phyloP scores from a whole-genome alignment of 2,329 filamentous ascomycete species.

The Lasiodiplodia citricola region DNA sequence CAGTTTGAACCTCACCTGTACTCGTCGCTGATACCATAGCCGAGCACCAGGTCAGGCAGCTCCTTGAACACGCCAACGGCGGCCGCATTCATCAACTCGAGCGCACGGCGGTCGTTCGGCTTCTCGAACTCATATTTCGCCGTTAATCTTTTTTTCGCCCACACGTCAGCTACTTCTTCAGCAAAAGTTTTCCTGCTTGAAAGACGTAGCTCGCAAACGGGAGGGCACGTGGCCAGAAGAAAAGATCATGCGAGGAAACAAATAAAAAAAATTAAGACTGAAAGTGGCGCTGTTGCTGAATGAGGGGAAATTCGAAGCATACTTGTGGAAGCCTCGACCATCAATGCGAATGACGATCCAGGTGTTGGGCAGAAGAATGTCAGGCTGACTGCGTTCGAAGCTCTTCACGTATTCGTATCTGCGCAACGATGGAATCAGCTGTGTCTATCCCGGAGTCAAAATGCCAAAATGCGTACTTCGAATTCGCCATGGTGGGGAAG shows the following conservation, averaged over 20 bases:
- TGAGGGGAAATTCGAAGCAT: background rate
- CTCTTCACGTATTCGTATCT: constrained; percentile 93
- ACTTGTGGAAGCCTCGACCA: constrained; percentile 95
- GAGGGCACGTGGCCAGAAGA: background rate
- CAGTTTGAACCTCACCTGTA: constrained; percentile 61
- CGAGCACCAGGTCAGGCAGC: constrained; percentile 82
- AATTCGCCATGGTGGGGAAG: constrained; percentile 31
- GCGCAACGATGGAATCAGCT: constrained; percentile 24
- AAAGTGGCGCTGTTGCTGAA: constrained; percentile 22
- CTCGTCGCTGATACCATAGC: constrained; percentile 94
- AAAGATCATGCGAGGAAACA: constrained; percentile 1
- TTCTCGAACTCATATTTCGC: constrained; percentile 85
- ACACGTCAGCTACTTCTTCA: background rate
- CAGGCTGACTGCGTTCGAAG: constrained; percentile 76
- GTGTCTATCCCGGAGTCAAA: background rate
- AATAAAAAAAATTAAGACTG: constrained; percentile 18
- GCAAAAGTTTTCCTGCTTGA: constrained; percentile 13
- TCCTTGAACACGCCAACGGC: constrained; percentile 85
- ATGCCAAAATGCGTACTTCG: constrained; percentile 29
- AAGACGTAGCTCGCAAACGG: background rate
- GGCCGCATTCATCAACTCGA: constrained; percentile 93
- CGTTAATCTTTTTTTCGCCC: constrained; percentile 66
- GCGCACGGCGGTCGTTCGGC: constrained; percentile 85
- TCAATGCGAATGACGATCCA: constrained; percentile 96
- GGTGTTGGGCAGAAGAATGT: constrained; percentile 82